Base-by-base conservation (phyloP, 2,329 filamentous ascomycete species). In the Sarocladiaceae sp. region DNA sequence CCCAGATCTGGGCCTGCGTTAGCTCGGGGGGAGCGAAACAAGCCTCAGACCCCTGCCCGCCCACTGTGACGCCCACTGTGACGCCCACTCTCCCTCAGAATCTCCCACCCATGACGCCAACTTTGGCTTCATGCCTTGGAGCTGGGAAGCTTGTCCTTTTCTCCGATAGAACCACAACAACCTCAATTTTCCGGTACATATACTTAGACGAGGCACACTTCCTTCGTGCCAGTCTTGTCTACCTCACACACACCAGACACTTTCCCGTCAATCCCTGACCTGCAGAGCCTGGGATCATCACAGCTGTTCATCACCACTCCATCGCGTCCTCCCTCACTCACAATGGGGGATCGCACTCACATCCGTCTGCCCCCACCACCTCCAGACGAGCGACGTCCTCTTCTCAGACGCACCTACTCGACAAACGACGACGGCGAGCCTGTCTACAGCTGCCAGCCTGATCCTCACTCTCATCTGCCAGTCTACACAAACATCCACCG, bases 401-500 rank as follows among this genome's bases (percentile, higher is more conserved):
- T 67, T 42, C 55, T 66, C 45, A 55, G 54, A 49, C 53, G 56
- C 39, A 18, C 32, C 18, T 54, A 58, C 47, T 58, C 58, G 47
- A 57, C 56, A n/a, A 55, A 58, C 31, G 57, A 58, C 48, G 56
- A 57, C 44, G 55, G 53, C 19, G 62, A 63, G 37, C 53, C 54
- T 40, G 62, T 77, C 43, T 78, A 70, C 58, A 73, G 73, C 55
- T 78, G 74, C 60, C 63, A 65, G 51, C 59, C 74, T 13, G 78
- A 82, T 54, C 69, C 75, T 23, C 79, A 85, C 61, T 70, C 70
- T 16, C 69, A 78, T 50, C 64, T 89, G 53, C 82, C 83, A 31
- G 81, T 89, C 12, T 90, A 89, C 65, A 84, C 77, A 41, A 89
- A 82, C 51, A 88, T 89, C 54, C 85, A 89, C 61, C 74, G 82